Evolutionary conservation across 2,329 filamentous ascomycete genomes (phyloP).

Genomic region (Knoxdaviesia proteae): DNA sequence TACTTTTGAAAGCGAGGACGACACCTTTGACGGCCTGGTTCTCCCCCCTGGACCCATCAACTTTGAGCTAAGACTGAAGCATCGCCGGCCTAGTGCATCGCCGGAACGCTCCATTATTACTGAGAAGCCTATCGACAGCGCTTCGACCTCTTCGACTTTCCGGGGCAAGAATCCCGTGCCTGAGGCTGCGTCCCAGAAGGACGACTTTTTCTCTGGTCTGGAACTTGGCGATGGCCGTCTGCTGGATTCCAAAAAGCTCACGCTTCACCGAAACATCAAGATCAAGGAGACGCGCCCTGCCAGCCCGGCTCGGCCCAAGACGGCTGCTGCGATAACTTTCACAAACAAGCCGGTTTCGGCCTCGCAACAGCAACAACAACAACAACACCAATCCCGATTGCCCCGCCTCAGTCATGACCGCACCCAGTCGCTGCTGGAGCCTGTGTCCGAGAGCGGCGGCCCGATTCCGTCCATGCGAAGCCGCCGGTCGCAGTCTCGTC

Average conservation of each 20-base stretch:
- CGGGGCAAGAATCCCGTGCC: constrained; percentile 1
- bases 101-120: constrained; percentile 18
- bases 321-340: constrained; percentile 75
- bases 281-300: constrained; percentile 50
- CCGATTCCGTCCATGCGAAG: constrained; percentile 35
- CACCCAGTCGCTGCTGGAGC: constrained; percentile 61
- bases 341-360: constrained; percentile 47
- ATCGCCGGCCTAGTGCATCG: constrained; percentile 41
- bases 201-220: constrained; percentile 71
- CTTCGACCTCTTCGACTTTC: neutral
- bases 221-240: constrained; percentile 71
- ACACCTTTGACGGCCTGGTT: constrained; percentile 74
- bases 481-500: constrained; percentile 43
- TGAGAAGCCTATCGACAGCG: neutral
- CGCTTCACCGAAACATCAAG: constrained; percentile 78
- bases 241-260: constrained; percentile 62
- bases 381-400: constrained; percentile 38
- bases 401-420: constrained; percentile 59
- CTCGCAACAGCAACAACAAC: constrained; percentile 3
- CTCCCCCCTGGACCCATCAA: constrained; percentile 69
- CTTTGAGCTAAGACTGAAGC: constrained; percentile 58
- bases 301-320: constrained; percentile 51
- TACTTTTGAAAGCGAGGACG: constrained; percentile 82
- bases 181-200: constrained; percentile 26
- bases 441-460: constrained; percentile 75